Evolutionary conservation across 2,329 filamentous ascomycete genomes (phyloP).

Genomic region (Diaporthe ilicicola): DNA sequence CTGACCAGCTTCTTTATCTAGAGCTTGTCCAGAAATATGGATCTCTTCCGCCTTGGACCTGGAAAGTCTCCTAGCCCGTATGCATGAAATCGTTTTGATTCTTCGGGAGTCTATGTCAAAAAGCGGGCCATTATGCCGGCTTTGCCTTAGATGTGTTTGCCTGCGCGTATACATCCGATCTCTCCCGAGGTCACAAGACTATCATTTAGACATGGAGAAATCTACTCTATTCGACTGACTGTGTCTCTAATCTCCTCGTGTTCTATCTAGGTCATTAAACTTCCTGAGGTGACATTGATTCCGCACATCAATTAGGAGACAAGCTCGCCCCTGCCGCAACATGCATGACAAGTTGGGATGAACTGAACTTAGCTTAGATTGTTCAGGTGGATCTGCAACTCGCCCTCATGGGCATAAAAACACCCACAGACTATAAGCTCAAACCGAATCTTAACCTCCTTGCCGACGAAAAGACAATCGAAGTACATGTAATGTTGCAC

Average conservation of each 20-base stretch:
- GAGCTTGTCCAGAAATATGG: too few relatives aligned
- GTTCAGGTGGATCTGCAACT: background rate
- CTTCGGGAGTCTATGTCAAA: background rate
- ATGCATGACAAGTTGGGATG: background rate
- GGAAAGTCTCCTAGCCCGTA: background rate
- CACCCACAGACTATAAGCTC: background rate
- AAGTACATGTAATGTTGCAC: background rate
- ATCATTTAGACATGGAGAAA: background rate
- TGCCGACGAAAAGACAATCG: background rate
- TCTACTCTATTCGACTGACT: background rate
- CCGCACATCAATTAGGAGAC: background rate
- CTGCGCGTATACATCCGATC: too few relatives aligned
- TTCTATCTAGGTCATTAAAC: background rate
- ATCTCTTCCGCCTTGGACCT: background rate
- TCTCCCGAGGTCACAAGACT: background rate
- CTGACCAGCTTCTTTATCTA: background rate
- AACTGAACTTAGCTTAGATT: background rate
- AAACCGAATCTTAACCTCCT: background rate
- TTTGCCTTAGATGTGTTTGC: too few relatives aligned
- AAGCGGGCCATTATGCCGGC: background rate
- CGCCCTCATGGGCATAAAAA: background rate
- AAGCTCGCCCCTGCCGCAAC: conserved; percentile 1
- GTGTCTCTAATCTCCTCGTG: background rate
- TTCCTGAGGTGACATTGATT: background rate
- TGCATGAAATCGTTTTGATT: background rate